Evolutionary conservation across 2,329 filamentous ascomycete genomes (phyloP).

Genomic region (Herpotrichia juniperi): DNA sequence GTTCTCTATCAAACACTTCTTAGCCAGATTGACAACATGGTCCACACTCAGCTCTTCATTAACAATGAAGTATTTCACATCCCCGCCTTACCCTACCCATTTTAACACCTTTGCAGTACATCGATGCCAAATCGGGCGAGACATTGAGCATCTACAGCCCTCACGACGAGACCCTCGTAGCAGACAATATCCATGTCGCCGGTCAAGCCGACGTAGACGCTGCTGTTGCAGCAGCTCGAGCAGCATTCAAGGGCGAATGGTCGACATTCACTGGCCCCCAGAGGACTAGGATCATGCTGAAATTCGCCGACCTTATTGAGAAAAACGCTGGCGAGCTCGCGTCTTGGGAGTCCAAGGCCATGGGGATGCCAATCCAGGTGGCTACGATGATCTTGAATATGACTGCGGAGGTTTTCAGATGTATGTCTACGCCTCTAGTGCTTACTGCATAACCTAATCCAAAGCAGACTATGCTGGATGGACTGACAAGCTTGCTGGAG

Average conservation of each 20-base stretch:
- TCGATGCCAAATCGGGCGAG: conserved; percentile 27
- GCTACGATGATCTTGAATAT: conserved; percentile 13
- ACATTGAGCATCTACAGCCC: conserved; percentile 26
- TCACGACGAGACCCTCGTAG: conserved; percentile 27
- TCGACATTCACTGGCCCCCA: conserved; percentile 13
- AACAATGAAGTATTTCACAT: conserved; percentile 23
- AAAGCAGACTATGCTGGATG: conserved; percentile 25
- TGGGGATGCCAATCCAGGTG: conserved; percentile 20
- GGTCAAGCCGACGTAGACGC: conserved; percentile 27
- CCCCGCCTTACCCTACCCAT: background rate
- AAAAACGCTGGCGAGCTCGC: conserved; percentile 17
- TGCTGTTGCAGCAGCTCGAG: conserved; percentile 23
- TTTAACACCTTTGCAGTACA: conserved; percentile 15
- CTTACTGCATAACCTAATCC: background rate
- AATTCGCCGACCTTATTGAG: conserved; percentile 30
- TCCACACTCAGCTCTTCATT: conserved; percentile 24
- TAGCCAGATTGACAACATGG: conserved; percentile 1
- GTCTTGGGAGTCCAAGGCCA: conserved; percentile 18
- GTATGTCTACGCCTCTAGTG: background rate
- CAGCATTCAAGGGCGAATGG: conserved; percentile 28
- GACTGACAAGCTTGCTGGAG: conserved; percentile 25
- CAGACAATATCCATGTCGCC: conserved; percentile 24
- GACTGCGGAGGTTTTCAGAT: conserved; percentile 20
- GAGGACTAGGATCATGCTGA: conserved; percentile 21
- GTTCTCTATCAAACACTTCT: too few relatives aligned